These are phyloP conservation scores for Phylloporus rhodoxanthus DNA, from an alignment of 768 basidiomycete genomes.

Conservation along the genomic window DNA sequence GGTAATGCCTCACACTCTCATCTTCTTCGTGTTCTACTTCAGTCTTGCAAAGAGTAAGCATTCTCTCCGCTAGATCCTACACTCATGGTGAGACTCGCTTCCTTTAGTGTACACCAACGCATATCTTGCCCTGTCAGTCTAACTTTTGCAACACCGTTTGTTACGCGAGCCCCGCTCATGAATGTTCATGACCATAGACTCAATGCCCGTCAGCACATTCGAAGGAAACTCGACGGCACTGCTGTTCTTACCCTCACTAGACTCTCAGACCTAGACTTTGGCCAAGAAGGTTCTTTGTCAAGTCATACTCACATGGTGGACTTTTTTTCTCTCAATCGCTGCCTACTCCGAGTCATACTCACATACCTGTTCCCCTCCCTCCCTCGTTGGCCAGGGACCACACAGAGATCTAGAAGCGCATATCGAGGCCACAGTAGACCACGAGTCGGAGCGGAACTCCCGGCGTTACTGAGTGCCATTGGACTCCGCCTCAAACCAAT, in stretches of 20 bases:
- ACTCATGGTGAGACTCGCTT: not conserved
- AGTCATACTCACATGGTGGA: conserved; percentile 3
- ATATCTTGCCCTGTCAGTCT: conserved; percentile 42
- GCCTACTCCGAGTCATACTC: not conserved
- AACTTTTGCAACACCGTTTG: not conserved
- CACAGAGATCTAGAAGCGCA: conserved; percentile 4
- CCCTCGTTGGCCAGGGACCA: not conserved
- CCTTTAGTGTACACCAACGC: conserved; percentile 48
- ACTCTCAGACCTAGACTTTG: not conserved
- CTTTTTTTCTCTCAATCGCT: not conserved
- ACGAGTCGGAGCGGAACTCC: conserved; percentile 1
- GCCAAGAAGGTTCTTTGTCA: not conserved
- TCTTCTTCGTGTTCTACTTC: conserved; percentile 49
- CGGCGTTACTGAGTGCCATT: not conserved
- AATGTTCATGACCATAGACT: conserved; percentile 26
- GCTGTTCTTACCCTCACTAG: conserved; percentile 35
- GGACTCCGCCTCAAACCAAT: not conserved
- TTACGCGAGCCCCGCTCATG: not conserved
- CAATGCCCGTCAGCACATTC: conserved; percentile 39
- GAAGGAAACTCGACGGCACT: conserved; percentile 26
- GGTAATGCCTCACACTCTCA: conserved; percentile 46
- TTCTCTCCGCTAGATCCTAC: not conserved
- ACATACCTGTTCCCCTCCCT: not conserved
- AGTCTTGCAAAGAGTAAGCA: conserved; percentile 47
- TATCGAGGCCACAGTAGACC: conserved; percentile 13